Evolutionary conservation across 108 stramenopile genomes (phyloP).

Genomic region (Aurantiochytrium sp.): DNA sequence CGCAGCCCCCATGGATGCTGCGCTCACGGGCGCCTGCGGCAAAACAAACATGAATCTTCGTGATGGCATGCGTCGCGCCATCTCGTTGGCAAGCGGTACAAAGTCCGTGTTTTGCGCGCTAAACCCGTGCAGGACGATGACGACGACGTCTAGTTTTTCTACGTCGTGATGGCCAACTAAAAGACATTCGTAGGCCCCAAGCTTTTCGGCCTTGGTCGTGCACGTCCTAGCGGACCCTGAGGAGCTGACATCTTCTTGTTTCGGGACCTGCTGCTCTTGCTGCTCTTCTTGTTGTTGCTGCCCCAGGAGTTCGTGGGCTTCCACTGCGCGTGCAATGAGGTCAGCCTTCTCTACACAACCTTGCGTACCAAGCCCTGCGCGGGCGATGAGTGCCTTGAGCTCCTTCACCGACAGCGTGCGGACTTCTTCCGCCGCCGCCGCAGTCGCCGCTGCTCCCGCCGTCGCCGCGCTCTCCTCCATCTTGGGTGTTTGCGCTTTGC

Average conservation of each 20-base stretch:
- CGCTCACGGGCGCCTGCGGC: background rate
- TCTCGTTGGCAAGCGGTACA: background rate
- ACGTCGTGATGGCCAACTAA: background rate
- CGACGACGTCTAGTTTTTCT: background rate
- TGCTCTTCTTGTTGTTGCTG: background rate
- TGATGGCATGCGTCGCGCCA: background rate
- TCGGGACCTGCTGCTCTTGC: too few species aligned
- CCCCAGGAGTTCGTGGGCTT: background rate
- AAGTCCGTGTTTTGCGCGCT: background rate
- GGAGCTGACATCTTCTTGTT: background rate
- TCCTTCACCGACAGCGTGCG: background rate
- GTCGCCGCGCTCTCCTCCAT: too few species aligned
- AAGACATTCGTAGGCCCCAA: background rate
- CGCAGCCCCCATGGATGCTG: background rate
- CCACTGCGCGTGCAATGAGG: background rate
- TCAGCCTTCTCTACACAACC: conserved; percentile 6
- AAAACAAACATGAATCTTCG: background rate
- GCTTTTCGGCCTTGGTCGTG: background rate
- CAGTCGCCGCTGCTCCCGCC: background rate
- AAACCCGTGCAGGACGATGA: background rate
- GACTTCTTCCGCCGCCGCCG: background rate
- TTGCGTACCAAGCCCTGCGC: background rate
- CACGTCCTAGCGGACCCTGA: background rate
- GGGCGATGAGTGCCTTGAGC: conserved; percentile 1
- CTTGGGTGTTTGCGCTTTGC: too few species aligned